A percentile compares a stretch with the other conserved stretches of the same genome.
These are phyloP conservation scores for Sechiopsis laciniata DNA, from an alignment of 306 rosid species.

Conservation along the genomic window DNA sequence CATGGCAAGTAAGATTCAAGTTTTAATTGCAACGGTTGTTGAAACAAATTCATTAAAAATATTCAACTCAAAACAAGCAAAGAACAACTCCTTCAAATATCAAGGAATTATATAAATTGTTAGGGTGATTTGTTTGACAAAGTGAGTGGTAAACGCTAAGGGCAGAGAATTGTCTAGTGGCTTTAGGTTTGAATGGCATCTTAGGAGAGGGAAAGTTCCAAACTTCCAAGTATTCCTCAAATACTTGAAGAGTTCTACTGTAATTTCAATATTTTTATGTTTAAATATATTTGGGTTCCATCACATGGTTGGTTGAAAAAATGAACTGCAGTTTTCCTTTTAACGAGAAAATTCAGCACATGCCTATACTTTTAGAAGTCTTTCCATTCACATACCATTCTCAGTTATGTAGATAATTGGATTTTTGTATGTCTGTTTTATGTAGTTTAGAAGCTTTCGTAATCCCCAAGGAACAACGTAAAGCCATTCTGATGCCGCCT, in stretches of 20 bases:
- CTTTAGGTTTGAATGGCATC: not conserved
- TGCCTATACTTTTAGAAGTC: not conserved
- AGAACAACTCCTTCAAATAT: too few species aligned
- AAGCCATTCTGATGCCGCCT: constrained; percentile 99
- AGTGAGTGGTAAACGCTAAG: not conserved
- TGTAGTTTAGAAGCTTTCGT: constrained; percentile 57
- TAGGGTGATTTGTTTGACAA: not conserved
- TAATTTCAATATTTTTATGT: not conserved
- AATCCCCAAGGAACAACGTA: constrained; percentile 96
- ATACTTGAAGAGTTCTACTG: not conserved
- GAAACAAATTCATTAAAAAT: too few species aligned
- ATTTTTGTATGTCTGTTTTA: constrained; percentile 53
- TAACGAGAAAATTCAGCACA: not conserved
- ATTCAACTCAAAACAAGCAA: too few species aligned
- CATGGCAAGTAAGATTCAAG: too few species aligned
- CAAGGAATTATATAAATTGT: not conserved
- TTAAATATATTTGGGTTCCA: not conserved
- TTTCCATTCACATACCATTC: constrained; percentile 51
- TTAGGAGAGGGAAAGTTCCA: not conserved
- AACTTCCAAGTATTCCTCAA: not conserved
- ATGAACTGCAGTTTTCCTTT: not conserved
- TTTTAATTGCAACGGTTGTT: too few species aligned
- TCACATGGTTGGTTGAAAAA: constrained; percentile 3
- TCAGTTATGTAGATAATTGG: constrained; percentile 65
- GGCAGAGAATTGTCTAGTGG: not conserved